These are phyloP conservation scores for Yamadazyma pseudoaaseri DNA, from an alignment of 1,139 yeast species.

Conservation along the genomic window DNA sequence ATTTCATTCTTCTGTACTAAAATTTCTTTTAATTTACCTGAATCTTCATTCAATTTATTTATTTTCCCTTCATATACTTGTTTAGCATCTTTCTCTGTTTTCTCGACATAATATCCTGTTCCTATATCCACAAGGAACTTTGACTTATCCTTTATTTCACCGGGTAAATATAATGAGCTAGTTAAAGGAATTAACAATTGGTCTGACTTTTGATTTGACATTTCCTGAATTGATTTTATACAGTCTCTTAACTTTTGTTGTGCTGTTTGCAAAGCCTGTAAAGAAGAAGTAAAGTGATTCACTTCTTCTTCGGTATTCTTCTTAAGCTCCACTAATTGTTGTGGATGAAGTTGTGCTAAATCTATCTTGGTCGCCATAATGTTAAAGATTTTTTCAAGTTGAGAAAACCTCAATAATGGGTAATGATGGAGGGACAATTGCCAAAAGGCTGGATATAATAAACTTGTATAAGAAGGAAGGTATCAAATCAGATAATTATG, in stretches of 20 bases:
- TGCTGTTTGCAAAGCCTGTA: conserved; percentile 82
- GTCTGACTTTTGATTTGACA: conserved; percentile 46
- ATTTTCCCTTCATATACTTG: conserved; percentile 75
- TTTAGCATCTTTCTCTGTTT: conserved; percentile 64
- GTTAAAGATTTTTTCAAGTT: neutral
- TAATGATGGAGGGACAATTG: conserved; percentile 53
- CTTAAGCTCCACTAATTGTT: conserved; percentile 81
- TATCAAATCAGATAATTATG: conserved; percentile 34
- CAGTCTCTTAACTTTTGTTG: conserved; percentile 83
- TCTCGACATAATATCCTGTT: conserved; percentile 92
- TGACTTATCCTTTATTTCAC: conserved; percentile 60
- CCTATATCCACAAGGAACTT: conserved; percentile 91
- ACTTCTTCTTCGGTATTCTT: conserved; percentile 83
- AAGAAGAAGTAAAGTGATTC: conserved; percentile 80
- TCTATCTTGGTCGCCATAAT: conserved; percentile 41
- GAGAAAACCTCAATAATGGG: conserved; percentile 29
- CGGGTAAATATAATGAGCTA: conserved; percentile 86
- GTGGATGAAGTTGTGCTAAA: conserved; percentile 69
- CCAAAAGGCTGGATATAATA: conserved; percentile 43
- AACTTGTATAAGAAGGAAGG: conserved; percentile 23
- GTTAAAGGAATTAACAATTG: conserved; percentile 84
- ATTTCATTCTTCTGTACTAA: conserved; percentile 63
- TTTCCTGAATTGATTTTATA: conserved; percentile 60
- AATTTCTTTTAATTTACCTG: conserved; percentile 70
- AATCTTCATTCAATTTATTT: conserved; percentile 68